Base-by-base conservation (phyloP, 2,329 filamentous ascomycete species). In the Diatrype stigma region DNA sequence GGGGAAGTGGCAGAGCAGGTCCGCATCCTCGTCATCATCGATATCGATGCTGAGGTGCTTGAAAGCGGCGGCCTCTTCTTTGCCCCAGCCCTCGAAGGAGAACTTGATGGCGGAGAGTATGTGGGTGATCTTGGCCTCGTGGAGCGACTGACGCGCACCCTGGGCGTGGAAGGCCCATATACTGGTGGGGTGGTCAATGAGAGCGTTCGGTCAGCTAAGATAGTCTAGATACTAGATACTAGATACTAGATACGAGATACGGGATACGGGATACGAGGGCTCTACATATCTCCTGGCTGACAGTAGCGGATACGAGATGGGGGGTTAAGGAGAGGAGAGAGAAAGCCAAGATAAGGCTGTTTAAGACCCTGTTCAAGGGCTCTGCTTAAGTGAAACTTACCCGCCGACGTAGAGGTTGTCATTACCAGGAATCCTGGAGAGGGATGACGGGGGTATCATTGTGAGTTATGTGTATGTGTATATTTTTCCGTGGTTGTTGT, bases 11-110 rank as follows among this genome's bases (percentile, higher is more conserved):
- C 88, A 81, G 17, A 97, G 73, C 47, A 97, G 71, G 69, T 99
- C 90, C 60, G 92, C 86, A 63, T 96, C 90, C 19, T 93, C 89
- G 47, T 92, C 82, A 73, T 99, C 94, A 68, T 97, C 89, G 42
- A 96, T 84, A 58, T 95, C 87, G 57, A 97, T 87, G 54, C 84
- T 79, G 60, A 90, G 78, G 67, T 95, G 90, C 56, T 85, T 73
- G 67, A 85, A 90, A 40, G 78, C 75, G 56, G 81, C 75, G 56
- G 80, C 76, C 63, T 75, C 77, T 56, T 75, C 73, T 17, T 76
- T 68, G 63, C 60, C 63, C 57, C 62, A 65, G 47, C 61, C 49
- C 62, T 78, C 73, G 35, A 78, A 70, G 3, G 67, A 67, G 56
- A 67, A 71, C 52, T 78, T 75, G 62, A 82, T 71, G 52, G 94